Evolutionary conservation across 2,329 filamentous ascomycete species (phyloP).

Genomic region (Bisporella sp.): DNA sequence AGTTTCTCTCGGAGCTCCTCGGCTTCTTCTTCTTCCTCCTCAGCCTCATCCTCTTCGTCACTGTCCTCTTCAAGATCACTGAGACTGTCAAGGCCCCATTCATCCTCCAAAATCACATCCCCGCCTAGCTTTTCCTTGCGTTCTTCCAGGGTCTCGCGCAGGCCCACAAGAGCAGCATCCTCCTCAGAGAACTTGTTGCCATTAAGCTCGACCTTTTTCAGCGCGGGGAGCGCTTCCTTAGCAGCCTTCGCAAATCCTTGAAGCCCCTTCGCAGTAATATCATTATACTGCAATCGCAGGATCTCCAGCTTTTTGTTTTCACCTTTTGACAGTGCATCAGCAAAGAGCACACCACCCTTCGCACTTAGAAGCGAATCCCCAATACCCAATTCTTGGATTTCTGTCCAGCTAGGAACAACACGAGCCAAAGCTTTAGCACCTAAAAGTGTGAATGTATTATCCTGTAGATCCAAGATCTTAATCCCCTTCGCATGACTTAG

Average conservation of each 20-base stretch:
- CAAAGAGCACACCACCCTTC: constrained; percentile 69
- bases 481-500: constrained; percentile 64
- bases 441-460: constrained; percentile 88
- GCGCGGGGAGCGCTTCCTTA: constrained; percentile 59
- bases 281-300: constrained; percentile 86
- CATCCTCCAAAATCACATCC: constrained; percentile 63
- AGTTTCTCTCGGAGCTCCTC: constrained; percentile 64
- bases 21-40: constrained; percentile 48
- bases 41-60: constrained; percentile 62
- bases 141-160: constrained; percentile 66
- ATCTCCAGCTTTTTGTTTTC: constrained; percentile 74
- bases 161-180: constrained; percentile 60
- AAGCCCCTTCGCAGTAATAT: constrained; percentile 73
- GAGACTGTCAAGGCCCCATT: constrained; percentile 80
- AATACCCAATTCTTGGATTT: constrained; percentile 76
- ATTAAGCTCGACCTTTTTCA: constrained; percentile 88
- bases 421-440: constrained; percentile 74
- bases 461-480: constrained; percentile 80
- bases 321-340: constrained; percentile 64
- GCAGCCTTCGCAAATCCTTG: constrained; percentile 64
- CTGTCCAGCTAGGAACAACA: constrained; percentile 67
- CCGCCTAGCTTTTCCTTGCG: constrained; percentile 70
- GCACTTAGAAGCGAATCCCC: constrained; percentile 80
- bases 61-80: constrained; percentile 73
- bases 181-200: constrained; percentile 93